Conservation (phyloP, 1,284 basidiomycete species). For the Cutaneotrichosporon dermatis region DNA sequence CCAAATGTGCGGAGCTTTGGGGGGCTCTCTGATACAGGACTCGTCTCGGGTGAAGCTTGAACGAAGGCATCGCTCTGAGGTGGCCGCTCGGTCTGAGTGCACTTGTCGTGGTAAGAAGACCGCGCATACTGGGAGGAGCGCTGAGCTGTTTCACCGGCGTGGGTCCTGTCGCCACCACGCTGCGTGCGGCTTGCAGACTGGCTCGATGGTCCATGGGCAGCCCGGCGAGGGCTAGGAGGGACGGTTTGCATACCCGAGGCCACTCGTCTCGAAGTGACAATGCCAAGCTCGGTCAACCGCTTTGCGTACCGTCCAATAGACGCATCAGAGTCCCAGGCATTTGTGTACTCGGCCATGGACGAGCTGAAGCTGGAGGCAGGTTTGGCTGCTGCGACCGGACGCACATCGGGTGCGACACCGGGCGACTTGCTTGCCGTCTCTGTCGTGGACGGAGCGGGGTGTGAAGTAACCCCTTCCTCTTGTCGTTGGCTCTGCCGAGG, state of each 20-base stretch:
- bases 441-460: too few species aligned
- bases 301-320: conserved; percentile 71
- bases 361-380: not conserved
- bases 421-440: too few species aligned
- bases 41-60: conserved; percentile 21
- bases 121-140: too few species aligned
- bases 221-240: conserved; percentile 23
- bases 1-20: not conserved
- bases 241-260: conserved; percentile 19
- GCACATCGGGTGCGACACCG: too few species aligned
- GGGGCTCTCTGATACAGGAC: not conserved
- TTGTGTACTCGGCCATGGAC: conserved; percentile 60
- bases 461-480: too few species aligned
- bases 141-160: too few species aligned
- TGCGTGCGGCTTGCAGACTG: too few species aligned
- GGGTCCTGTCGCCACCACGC: too few species aligned
- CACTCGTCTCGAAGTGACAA: conserved; percentile 6
- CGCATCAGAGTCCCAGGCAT: conserved; percentile 77
- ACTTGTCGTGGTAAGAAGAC: conserved; percentile 30
- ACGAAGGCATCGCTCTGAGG: conserved; percentile 29
- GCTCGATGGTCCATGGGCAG: too few species aligned
- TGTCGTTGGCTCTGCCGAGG: conserved; percentile 33
- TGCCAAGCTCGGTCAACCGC: conserved; percentile 51
- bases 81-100: conserved; percentile 33
- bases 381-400: too few species aligned